A percentile compares a stretch with the other conserved stretches of the same genome.
These are phyloP conservation scores for Leptomonas pyrrhocoris DNA, from an alignment of 208 protist species.

Conservation along the genomic window DNA sequence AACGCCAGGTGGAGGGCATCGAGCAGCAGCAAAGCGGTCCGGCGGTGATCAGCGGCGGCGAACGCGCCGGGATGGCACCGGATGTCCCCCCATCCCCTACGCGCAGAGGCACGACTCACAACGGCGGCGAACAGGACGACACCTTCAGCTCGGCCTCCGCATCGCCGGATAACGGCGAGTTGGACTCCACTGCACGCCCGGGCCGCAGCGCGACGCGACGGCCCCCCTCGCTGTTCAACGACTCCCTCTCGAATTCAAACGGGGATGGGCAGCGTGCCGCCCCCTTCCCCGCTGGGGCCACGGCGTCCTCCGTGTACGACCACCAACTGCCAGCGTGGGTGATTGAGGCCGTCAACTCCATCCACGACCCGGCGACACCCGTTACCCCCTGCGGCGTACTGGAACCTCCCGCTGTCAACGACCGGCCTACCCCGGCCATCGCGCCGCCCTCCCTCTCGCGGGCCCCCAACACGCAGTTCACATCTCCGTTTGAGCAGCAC, in stretches of 20 bases:
- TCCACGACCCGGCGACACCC: constrained; percentile 2
- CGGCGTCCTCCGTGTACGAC: neutral
- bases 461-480: neutral
- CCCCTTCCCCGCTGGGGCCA: neutral
- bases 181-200: neutral
- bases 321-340: neutral
- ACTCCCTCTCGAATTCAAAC: neutral
- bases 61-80: neutral
- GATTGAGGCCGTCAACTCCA: neutral
- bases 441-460: neutral
- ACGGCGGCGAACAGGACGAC: neutral
- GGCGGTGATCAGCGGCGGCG: neutral
- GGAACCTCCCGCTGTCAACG: neutral
- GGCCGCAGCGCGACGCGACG: constrained; percentile 3
- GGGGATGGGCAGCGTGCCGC: neutral
- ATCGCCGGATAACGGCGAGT: neutral
- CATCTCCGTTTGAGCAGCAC: neutral
- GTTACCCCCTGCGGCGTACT: neutral
- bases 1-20: neutral
- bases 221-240: neutral
- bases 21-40: neutral
- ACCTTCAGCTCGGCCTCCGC: constrained; percentile 10
- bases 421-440: neutral
- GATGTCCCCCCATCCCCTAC: too few relatives aligned
- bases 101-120: neutral